A percentile compares a stretch with the other conserved stretches of the same genome.
phyloP scores from a whole-genome alignment of 225 moss, liverwort and hornwort species.

The Anthoceros angustus region DNA sequence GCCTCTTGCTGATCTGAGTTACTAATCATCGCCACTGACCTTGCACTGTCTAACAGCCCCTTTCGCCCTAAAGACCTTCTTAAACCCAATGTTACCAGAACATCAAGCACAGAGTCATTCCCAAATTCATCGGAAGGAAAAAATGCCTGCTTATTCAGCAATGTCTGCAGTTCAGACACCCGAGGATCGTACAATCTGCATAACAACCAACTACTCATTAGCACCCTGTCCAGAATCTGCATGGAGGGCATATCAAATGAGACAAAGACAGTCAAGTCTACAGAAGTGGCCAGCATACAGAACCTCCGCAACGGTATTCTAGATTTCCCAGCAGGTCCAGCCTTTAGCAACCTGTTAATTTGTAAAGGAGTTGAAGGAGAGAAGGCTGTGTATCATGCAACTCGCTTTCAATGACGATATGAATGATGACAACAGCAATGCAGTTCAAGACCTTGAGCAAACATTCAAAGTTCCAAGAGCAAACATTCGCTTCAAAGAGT shows the following conservation, averaged over 20 bases:
- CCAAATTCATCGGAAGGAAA: slow-evolving; percentile 61
- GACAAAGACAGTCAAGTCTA: slow-evolving; percentile 3
- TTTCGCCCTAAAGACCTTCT: slow-evolving; percentile 47
- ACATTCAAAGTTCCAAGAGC: background rate
- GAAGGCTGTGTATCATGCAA: background rate
- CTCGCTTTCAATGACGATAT: background rate
- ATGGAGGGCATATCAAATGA: no score
- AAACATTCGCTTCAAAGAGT: background rate
- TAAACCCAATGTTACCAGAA: slow-evolving; percentile 50
- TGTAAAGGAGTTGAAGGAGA: background rate
- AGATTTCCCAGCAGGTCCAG: background rate
- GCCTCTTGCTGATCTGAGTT: slow-evolving; percentile 44
- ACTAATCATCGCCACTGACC: slow-evolving; percentile 69
- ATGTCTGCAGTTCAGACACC: slow-evolving; percentile 54
- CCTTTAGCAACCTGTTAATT: background rate
- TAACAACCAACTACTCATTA: background rate
- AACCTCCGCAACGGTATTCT: no score
- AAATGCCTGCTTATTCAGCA: slow-evolving; percentile 60
- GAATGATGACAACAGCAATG: background rate
- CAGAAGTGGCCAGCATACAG: background rate
- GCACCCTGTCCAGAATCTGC: background rate
- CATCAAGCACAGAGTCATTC: slow-evolving; percentile 32
- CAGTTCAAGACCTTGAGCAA: background rate
- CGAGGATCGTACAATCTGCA: slow-evolving; percentile 76
- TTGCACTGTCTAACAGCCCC: slow-evolving; percentile 67